Base-by-base conservation (phyloP, 1,139 yeast species). In the Protomyces inundatus region DNA sequence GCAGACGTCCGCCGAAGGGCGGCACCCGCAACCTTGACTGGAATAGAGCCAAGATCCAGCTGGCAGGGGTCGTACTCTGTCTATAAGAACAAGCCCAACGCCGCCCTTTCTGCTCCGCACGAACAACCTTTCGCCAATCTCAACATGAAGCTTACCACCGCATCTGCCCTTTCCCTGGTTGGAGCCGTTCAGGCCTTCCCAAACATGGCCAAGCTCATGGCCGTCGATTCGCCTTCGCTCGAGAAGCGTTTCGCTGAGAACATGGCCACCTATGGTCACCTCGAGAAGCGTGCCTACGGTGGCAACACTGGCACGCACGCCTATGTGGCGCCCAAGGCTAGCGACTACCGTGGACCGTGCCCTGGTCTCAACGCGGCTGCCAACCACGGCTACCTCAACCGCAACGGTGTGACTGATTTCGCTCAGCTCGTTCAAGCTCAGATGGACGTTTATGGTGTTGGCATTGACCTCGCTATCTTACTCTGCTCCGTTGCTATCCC, bases 281-380 rank as follows among this genome's bases (percentile, higher is more conserved):
- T 57, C 16, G 55, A 57, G 12, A 54, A 57, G 37, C 54, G 48
- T 14, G 48, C 61, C 33, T 58, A 58, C 46, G 52, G 45, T 2
- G 62, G 62, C 35, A 55, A 52, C 35, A 40, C 51, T 7, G 62
- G 62, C 34, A 10, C 12, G 5, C 54, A 58, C 36, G 53, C 42
- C n/a, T 58, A 39, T 52, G 53, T 52, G 7, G 55, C 54, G n/a
- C 62, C 62, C 30, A 14, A 40, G 40, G 52, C 55, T 33, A 33
- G 51, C 10, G 62, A 58, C 45, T 45, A 52, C 42, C 62, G 62
- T 16, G 62, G 62, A 3, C 62, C 62, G 6, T 58, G 62, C 40
- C 62, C 62, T 6, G 62, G 62, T 16, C 56, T 58, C 37, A 58
- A 58, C 45, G 46, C 56, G 9, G 62, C 62, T 9, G 62, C 62